phyloP scores from a whole-genome alignment of 106 monocot genomes.

The Dioscorea dumetorum region DNA sequence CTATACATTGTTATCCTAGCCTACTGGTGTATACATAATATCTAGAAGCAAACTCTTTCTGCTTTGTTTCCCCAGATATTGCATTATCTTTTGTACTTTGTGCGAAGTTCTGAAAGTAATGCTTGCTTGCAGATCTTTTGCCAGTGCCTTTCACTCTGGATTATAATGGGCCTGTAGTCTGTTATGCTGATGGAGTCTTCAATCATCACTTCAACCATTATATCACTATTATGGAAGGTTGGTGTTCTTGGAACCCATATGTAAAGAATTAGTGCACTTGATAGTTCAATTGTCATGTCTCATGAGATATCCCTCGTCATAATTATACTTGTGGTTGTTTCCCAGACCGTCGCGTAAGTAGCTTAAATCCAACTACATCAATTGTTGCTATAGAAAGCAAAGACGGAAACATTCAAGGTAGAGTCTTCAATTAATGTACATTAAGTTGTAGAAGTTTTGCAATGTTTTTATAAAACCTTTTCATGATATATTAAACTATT shows the following conservation, averaged over 20 bases:
- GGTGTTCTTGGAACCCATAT: background rate
- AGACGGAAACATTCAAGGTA: conserved; percentile 50
- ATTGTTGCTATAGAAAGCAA: conserved; percentile 48
- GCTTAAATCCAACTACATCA: conserved; percentile 57
- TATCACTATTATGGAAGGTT: conserved; percentile 91
- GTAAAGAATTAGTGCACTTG: background rate
- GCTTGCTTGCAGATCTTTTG: conserved; percentile 25
- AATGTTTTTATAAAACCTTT: background rate
- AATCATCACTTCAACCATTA: conserved; percentile 60
- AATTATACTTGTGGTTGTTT: no score
- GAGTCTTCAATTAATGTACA: background rate
- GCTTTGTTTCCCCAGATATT: no score
- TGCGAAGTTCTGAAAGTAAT: background rate
- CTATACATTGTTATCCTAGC: no score
- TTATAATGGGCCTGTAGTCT: conserved; percentile 55
- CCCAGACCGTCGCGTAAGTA: conserved; percentile 64
- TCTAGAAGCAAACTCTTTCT: no score
- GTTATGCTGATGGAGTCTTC: conserved; percentile 85
- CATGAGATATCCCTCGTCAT: no score
- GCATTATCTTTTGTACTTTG: no score
- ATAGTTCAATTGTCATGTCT: no score
- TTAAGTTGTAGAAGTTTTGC: no score
- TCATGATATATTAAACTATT: background rate
- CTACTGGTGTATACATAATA: no score
- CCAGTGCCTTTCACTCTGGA: conserved; percentile 78